A percentile compares a stretch with the other conserved stretches of the same genome.
phyloP scores from a whole-genome alignment of 805 yeast species.

The Cyberlindnera meyerae region DNA sequence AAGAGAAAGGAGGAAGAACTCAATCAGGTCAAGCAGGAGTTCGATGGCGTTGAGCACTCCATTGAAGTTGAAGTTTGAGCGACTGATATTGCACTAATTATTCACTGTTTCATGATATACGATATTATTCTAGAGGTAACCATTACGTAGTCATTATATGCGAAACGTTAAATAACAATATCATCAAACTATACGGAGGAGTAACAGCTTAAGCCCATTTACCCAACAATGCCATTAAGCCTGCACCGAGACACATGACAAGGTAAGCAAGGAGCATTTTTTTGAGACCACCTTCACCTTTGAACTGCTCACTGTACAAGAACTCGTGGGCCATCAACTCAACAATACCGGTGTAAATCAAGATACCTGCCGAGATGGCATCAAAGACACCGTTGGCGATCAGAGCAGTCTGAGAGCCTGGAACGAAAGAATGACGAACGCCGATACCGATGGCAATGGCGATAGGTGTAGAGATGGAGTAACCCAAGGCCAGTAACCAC shows the following conservation, averaged over 20 bases:
- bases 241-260: constrained; percentile 60
- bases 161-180: no score
- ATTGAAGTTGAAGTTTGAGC: background rate
- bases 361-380: constrained; percentile 71
- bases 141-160: no score
- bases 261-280: constrained; percentile 48
- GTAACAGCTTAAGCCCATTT: constrained; percentile 52
- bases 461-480: constrained; percentile 60
- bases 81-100: no score
- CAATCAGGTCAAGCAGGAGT: background rate
- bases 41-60: background rate
- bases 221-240: constrained; percentile 72
- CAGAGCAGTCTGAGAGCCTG: constrained; percentile 52
- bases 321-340: constrained; percentile 80
- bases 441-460: constrained; percentile 79
- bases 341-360: constrained; percentile 71
- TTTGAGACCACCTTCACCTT: constrained; percentile 49
- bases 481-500: constrained; percentile 49
- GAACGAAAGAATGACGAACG: constrained; percentile 56
- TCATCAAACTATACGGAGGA: no score
- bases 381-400: constrained; percentile 72
- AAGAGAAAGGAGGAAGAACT: background rate
- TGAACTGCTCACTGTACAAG: constrained; percentile 55
- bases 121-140: no score
- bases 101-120: no score